phyloP scores from a whole-genome alignment of 2,329 filamentous ascomycete species.

The Pseudocercospora fuligena region DNA sequence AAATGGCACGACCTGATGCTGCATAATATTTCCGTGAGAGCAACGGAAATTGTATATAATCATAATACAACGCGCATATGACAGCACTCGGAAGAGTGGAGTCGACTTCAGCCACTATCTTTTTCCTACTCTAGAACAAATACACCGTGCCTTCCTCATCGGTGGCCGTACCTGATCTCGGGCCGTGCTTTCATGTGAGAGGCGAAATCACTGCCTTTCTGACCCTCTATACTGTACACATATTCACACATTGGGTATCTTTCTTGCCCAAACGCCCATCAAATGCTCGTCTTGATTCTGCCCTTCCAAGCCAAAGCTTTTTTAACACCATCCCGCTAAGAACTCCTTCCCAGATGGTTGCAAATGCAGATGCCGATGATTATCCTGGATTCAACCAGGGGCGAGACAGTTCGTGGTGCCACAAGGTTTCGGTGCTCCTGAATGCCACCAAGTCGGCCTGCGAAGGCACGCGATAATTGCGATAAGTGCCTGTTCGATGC shows the following conservation, averaged over 20 bases:
- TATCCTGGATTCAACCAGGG: not conserved
- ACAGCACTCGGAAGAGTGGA: conserved; percentile 8
- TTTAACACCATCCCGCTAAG: not conserved
- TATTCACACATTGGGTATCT: conserved; percentile 13
- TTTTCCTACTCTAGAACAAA: not conserved
- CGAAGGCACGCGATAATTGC: not conserved
- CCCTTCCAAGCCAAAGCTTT: not conserved
- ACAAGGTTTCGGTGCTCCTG: not conserved
- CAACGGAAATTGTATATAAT: conserved; percentile 29
- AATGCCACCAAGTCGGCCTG: not conserved
- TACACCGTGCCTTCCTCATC: not conserved
- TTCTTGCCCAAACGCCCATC: conserved; percentile 13
- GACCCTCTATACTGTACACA: not conserved
- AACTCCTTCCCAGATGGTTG: not conserved
- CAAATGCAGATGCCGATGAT: not conserved
- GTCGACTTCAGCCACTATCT: not conserved
- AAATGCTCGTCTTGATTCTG: not conserved
- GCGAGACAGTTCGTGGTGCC: not conserved
- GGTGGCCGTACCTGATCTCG: not conserved
- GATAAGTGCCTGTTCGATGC: not conserved
- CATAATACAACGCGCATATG: conserved; percentile 27
- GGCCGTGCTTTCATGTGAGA: not conserved
- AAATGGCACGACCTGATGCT: conserved; percentile 27
- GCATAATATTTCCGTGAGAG: conserved; percentile 23
- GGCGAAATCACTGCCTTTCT: not conserved